phyloP scores from a whole-genome alignment of 257 asterid species.

The Scutellaria baicalensis region DNA sequence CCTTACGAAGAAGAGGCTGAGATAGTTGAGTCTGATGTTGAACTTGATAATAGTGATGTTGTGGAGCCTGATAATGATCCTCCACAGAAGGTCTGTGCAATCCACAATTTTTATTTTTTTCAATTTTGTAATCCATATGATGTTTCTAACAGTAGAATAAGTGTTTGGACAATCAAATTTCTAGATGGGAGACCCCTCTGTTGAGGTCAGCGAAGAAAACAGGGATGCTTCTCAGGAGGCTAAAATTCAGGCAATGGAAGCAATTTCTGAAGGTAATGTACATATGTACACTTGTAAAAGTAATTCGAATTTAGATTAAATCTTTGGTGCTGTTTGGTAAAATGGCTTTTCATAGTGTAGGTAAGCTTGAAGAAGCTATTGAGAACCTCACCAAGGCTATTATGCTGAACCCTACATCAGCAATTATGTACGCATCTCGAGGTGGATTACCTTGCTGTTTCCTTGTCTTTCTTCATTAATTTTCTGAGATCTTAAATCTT shows the following conservation, averaged over 20 bases:
- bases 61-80: constrained; percentile 88
- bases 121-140: neutral
- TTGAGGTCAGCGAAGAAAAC: constrained; percentile 79
- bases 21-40: constrained; percentile 82
- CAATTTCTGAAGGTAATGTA: constrained; percentile 75
- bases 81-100: constrained; percentile 60
- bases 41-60: constrained; percentile 72
- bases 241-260: constrained; percentile 85
- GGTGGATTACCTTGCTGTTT: constrained; percentile 30
- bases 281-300: neutral
- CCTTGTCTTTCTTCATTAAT: neutral
- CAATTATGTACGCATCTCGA: constrained; percentile 90
- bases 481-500: neutral
- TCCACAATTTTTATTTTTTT: neutral
- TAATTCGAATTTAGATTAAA: neutral
- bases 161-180: neutral
- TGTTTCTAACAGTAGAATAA: neutral
- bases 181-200: constrained; percentile 90
- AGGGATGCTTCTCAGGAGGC: constrained; percentile 97
- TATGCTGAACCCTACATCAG: constrained; percentile 81
- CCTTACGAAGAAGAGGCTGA: constrained; percentile 77
- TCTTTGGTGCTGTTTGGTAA: neutral
- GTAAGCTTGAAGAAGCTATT: constrained; percentile 78
- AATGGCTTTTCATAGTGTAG: constrained; percentile 26
- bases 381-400: constrained; percentile 81